These are phyloP conservation scores for Apiotrichum gamsii DNA, from an alignment of 1,284 basidiomycete species.

Conservation along the genomic window DNA sequence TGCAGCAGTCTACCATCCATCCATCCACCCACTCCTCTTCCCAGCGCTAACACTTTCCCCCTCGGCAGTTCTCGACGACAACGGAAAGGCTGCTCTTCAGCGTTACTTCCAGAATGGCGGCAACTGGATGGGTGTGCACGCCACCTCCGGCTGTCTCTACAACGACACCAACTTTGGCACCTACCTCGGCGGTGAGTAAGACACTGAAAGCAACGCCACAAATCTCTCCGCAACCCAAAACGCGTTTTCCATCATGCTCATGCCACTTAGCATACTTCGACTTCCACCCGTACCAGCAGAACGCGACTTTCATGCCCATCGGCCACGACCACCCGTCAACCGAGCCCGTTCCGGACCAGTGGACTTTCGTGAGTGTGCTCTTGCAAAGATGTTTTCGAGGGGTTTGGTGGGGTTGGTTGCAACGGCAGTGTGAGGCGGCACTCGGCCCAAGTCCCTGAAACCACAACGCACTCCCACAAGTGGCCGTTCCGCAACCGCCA, in stretches of 20 bases:
- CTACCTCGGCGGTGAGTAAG: constrained; percentile 49
- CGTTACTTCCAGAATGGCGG: constrained; percentile 56
- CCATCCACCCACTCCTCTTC: neutral
- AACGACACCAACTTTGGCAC: constrained; percentile 60
- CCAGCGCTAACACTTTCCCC: neutral
- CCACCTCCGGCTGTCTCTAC: constrained; percentile 61
- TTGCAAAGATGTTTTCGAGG: too few relatives aligned
- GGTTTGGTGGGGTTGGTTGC: too few relatives aligned
- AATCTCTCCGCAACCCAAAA: neutral
- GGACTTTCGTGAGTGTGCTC: constrained; percentile 53
- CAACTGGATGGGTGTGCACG: constrained; percentile 45
- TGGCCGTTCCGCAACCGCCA: too few relatives aligned
- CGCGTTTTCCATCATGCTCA: neutral
- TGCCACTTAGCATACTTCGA: constrained; percentile 56
- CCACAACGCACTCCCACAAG: too few relatives aligned
- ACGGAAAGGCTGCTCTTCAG: constrained; percentile 58
- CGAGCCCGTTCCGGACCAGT: constrained; percentile 57
- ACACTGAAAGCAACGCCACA: too few relatives aligned
- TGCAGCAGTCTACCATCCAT: neutral
- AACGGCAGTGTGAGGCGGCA: too few relatives aligned
- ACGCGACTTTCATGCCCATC: constrained; percentile 59
- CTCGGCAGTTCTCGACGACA: constrained; percentile 56
- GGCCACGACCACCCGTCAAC: constrained; percentile 62
- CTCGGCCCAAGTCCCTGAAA: too few relatives aligned
- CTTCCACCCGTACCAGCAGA: constrained; percentile 63